Base-by-base conservation (phyloP, 352 stramenopile species). In the Phytophthora quininea region DNA sequence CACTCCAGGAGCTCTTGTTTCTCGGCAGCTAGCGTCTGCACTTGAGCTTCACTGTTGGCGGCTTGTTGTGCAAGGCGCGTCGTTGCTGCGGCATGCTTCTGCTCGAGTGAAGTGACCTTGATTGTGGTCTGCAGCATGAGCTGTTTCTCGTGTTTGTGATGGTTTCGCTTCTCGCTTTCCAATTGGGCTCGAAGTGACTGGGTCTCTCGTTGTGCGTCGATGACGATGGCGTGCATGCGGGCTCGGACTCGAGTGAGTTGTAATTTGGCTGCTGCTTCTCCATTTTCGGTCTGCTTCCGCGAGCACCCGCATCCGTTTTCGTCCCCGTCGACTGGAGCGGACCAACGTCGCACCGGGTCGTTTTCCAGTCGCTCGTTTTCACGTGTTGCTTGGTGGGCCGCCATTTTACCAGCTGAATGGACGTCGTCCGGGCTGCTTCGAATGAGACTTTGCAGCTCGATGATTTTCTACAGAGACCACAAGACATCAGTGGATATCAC, bases 361-460 rank as follows among this genome's bases (percentile, higher is more conserved):
- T 68, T 73, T 53, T 74, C 73, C 35, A 71, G 31, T 11, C 46
- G 56, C 49, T 74, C 58, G 43, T 67, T 72, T 43, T 73, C 62
- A 2, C 59, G 51, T 14, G 63, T 40, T 45, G 61, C 55, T 2
- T 15, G 29, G 42, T 62, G 29, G 14, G 30, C 30, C 2, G 54
- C 40, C 60, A 73, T 56, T 8, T 61, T 58, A n/a, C 56, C 30
- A n/a, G 62, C 75, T 2, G 58, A 72, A 30, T 79, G 66, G 24
- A 88, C 70, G 19, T 86, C 78, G 3, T 75, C 74, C 31, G 71
- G 66, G 40, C 88, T 84, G 38, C 66, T 60, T 9, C 82, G 84
- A 48, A 92, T 92, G 32, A 89, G 63, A 4, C 74, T 69, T 59
- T 90, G 81, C 30, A 92, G 76, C 69, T 92, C 84, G 54, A 89